Conservation (phyloP, 208 protist species). For the Trypanosoma lewisi region DNA sequence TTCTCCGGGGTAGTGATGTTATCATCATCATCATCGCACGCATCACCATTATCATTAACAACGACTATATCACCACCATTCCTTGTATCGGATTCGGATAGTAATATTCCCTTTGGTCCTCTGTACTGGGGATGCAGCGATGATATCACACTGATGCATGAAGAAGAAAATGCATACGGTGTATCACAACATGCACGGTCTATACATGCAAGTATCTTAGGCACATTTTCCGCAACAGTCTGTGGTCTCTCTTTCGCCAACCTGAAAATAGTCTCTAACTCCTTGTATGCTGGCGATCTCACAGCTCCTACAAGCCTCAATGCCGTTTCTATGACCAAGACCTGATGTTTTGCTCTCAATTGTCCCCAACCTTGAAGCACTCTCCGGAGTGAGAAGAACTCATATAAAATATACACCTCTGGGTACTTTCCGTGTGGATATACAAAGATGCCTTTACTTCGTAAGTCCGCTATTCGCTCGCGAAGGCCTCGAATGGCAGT, state of each 20-base stretch:
- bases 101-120: constrained; percentile 12
- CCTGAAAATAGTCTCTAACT: constrained; percentile 5
- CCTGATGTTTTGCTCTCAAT: constrained; percentile 20
- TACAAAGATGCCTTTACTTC: constrained; percentile 32
- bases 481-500: constrained; percentile 32
- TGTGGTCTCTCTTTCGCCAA: not conserved
- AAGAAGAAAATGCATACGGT: constrained; percentile 26
- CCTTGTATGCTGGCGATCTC: constrained; percentile 22
- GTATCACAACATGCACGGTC: constrained; percentile 19
- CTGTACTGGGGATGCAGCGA: constrained; percentile 6
- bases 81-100: not conserved
- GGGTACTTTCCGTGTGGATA: constrained; percentile 34
- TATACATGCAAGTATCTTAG: constrained; percentile 13
- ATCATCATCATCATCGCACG: not conserved
- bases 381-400: constrained; percentile 55
- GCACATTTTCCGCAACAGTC: not conserved
- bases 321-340: constrained; percentile 8
- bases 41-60: not conserved
- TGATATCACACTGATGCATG: constrained; percentile 10
- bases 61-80: no score
- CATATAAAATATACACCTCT: constrained; percentile 47
- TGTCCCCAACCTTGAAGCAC: constrained; percentile 38
- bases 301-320: constrained; percentile 13
- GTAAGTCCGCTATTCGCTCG: constrained; percentile 31
- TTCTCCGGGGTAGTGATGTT: constrained; percentile 2